Evolutionary conservation across 331 rosid genomes (phyloP).

Genomic region (Cydonia oblonga): DNA sequence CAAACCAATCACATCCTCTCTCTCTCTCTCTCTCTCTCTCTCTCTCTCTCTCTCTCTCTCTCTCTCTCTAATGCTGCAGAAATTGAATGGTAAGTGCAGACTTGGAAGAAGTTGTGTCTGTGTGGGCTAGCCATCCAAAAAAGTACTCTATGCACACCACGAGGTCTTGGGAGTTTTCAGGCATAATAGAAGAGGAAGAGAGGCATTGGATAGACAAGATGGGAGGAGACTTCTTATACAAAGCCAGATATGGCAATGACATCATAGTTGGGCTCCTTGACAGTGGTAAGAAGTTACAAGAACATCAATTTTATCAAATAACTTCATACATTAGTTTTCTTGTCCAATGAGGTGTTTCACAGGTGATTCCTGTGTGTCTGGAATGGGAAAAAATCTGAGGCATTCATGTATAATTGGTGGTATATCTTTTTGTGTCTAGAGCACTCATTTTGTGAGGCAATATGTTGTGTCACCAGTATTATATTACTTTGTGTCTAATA

Average conservation of each 20-base stretch:
- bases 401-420: not conserved
- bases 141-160: conserved; percentile 74
- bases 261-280: conserved; percentile 76
- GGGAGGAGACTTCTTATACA: conserved; percentile 32
- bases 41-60: too few species aligned
- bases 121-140: conserved; percentile 33
- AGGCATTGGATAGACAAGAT: not conserved
- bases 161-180: conserved; percentile 85
- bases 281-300: conserved; percentile 37
- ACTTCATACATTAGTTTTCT: not conserved
- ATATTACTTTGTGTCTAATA: not conserved
- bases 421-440: not conserved
- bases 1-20: not conserved
- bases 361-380: conserved; percentile 10
- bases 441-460: not conserved
- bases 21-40: too few species aligned
- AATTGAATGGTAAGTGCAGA: conserved; percentile 25
- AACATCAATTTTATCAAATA: not conserved
- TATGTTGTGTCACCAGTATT: too few species aligned
- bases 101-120: conserved; percentile 53
- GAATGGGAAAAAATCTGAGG: not conserved
- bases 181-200: conserved; percentile 30
- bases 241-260: conserved; percentile 58
- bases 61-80: not conserved
- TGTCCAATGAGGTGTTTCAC: conserved; percentile 2